These are phyloP conservation scores for Cucurbita maxima DNA, from an alignment of 306 rosid species.

Conservation along the genomic window DNA sequence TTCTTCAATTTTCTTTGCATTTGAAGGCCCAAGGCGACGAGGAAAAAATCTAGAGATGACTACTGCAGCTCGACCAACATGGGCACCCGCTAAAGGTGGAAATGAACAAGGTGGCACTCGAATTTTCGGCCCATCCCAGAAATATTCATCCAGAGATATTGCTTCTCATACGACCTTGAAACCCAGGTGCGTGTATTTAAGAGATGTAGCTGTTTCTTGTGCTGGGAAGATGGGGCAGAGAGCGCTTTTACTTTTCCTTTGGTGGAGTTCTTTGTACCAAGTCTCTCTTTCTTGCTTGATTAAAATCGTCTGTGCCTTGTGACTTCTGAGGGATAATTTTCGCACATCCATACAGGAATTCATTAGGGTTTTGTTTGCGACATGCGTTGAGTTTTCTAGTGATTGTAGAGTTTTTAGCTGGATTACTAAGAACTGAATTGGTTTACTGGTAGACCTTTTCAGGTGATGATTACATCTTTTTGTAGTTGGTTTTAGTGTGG, in stretches of 20 bases:
- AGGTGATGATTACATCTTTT: too few species aligned
- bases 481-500: background rate
- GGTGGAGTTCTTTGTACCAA: background rate
- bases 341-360: background rate
- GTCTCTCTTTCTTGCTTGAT: background rate
- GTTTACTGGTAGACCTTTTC: background rate
- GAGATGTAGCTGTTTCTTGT: background rate
- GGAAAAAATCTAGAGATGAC: conserved; percentile 33
- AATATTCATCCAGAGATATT: conserved; percentile 78
- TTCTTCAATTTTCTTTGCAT: background rate
- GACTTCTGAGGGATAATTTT: background rate
- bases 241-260: background rate
- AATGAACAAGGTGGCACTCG: conserved; percentile 94
- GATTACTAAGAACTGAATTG: background rate
- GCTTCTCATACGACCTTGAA: conserved; percentile 77
- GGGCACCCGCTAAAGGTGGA: conserved; percentile 99
- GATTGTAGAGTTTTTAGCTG: background rate
- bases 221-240: background rate
- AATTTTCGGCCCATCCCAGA: conserved; percentile 90
- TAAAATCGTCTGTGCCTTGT: background rate
- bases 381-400: background rate
- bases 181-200: conserved; percentile 36
- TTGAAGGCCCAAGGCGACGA: background rate
- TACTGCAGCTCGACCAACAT: conserved; percentile 91
- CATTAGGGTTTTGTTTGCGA: background rate